Conservation (phyloP, 2,329 filamentous ascomycete species). For the Didymella keratinophila region DNA sequence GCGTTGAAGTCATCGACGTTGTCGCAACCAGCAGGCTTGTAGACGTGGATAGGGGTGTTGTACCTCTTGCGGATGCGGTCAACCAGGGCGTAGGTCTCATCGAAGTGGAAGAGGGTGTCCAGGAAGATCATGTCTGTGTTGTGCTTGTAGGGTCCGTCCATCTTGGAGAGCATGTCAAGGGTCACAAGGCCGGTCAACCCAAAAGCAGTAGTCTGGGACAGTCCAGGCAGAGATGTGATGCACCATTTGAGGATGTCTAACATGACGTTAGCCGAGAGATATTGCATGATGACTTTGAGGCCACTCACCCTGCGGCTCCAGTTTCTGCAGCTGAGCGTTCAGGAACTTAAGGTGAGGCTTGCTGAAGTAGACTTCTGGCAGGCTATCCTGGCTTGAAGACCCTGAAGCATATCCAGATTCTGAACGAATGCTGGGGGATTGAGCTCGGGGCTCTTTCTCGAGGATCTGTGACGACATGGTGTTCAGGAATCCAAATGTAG, state of each 20-base stretch:
- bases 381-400: slow-evolving; percentile 66
- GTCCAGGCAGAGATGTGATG: slow-evolving; percentile 85
- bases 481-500: slow-evolving; percentile 15
- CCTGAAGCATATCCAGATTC: slow-evolving; percentile 89
- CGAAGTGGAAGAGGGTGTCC: slow-evolving; percentile 63
- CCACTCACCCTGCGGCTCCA: slow-evolving; percentile 75
- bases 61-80: slow-evolving; percentile 78
- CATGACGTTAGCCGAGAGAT: slow-evolving; percentile 34
- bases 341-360: slow-evolving; percentile 87
- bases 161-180: slow-evolving; percentile 75
- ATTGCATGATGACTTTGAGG: neutral
- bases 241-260: slow-evolving; percentile 89
- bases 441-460: slow-evolving; percentile 36
- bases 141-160: slow-evolving; percentile 67
- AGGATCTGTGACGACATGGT: slow-evolving; percentile 44
- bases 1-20: slow-evolving; percentile 79
- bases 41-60: slow-evolving; percentile 82
- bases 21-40: slow-evolving; percentile 80
- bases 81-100: slow-evolving; percentile 61
- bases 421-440: slow-evolving; percentile 48
- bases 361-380: slow-evolving; percentile 85
- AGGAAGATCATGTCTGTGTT: slow-evolving; percentile 62
- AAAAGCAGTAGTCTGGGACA: slow-evolving; percentile 68
- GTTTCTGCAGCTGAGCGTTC: slow-evolving; percentile 85
- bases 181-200: slow-evolving; percentile 61